Percentiles rank a stretch among this genome's conserved stretches.
Evolutionary conservation across 163 green algal species (phyloP).

Genomic region (Scenedesmus sp.): DNA sequence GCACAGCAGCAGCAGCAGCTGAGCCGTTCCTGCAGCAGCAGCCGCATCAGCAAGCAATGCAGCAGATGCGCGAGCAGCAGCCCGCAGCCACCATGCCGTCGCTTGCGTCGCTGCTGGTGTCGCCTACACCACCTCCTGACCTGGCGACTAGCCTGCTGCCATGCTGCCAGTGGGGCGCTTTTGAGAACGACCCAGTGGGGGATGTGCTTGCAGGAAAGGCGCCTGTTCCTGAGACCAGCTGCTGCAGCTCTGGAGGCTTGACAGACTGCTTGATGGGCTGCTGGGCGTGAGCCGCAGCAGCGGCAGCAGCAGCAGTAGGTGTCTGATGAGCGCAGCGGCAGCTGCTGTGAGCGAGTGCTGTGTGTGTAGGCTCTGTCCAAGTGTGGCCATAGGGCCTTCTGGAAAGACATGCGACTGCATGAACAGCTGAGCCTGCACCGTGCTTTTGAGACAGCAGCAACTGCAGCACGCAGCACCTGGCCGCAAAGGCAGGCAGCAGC

Average conservation of each 20-base stretch:
- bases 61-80: background rate
- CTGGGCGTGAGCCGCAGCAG: background rate
- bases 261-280: slow-evolving; percentile 20
- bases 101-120: background rate
- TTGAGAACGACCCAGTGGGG: slow-evolving; percentile 25
- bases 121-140: background rate
- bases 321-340: background rate
- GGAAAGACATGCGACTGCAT: too few species aligned
- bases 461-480: background rate
- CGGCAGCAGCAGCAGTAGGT: background rate
- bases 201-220: slow-evolving; percentile 35
- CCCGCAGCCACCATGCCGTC: background rate
- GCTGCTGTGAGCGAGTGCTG: too few species aligned
- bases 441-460: background rate
- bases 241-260: slow-evolving; percentile 18
- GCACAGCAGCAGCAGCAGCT: background rate
- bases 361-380: too few species aligned
- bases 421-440: background rate
- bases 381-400: too few species aligned
- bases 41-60: background rate
- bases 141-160: slow-evolving; percentile 1
- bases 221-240: slow-evolving; percentile 37
- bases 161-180: slow-evolving; percentile 19
- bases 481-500: background rate
- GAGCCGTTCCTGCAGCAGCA: background rate